Conservation (phyloP, 257 asterid genomes). For the Solanum microdontum region DNA sequence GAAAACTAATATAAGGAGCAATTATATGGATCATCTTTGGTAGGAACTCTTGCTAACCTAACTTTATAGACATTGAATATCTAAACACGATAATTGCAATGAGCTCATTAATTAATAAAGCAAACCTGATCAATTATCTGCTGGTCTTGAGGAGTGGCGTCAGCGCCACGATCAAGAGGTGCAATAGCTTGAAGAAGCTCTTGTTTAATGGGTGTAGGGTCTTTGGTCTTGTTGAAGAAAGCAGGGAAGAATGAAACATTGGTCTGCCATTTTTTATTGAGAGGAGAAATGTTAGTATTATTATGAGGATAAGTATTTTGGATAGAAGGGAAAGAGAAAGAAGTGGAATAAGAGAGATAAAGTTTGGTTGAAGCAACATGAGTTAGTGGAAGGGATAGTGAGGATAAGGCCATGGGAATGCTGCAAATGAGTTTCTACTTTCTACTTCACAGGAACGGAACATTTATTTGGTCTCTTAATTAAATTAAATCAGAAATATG, state of each 20-base stretch:
- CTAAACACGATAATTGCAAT: background rate
- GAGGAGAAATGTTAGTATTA: background rate
- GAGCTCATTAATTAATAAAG: background rate
- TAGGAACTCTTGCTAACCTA: background rate
- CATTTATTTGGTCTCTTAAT: background rate
- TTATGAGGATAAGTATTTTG: background rate
- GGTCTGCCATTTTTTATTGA: constrained; percentile 43
- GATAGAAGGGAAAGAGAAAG: constrained; percentile 5
- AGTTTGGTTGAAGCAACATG: constrained; percentile 14
- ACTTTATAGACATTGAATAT: too few relatives aligned
- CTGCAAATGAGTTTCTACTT: background rate
- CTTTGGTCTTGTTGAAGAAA: constrained; percentile 42
- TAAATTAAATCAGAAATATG: too few relatives aligned
- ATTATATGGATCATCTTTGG: background rate
- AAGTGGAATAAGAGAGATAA: background rate
- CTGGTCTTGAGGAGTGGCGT: constrained; percentile 76
- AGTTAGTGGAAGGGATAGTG: constrained; percentile 24
- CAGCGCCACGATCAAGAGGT: constrained; percentile 90
- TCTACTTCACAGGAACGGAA: background rate
- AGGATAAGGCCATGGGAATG: constrained; percentile 50
- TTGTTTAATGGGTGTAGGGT: constrained; percentile 41
- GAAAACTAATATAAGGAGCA: background rate
- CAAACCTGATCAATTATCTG: constrained; percentile 45
- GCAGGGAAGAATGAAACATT: constrained; percentile 57
- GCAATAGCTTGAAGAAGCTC: constrained; percentile 78